Evolutionary conservation across 352 stramenopile species (phyloP), one percentile per base, ranked within the genome.

Genomic region (Globisporangium parvum): DNA sequence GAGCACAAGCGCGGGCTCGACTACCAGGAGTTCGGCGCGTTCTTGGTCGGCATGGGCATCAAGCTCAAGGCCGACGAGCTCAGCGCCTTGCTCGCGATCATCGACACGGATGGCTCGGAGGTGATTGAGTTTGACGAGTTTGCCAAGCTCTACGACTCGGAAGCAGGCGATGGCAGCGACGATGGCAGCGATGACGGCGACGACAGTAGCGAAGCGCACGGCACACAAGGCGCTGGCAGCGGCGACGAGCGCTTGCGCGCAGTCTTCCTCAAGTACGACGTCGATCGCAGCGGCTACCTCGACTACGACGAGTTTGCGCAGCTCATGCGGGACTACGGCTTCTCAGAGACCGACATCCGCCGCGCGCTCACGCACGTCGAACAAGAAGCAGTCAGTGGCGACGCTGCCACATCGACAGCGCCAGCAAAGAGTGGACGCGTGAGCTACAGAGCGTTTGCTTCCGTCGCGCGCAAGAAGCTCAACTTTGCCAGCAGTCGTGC

Each of bases 1-100:
- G 71, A 87, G 12, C 66, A 62, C n/a, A 85, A 51, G 40, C 61
- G 69, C 10, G 59, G 65, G 33, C 68, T 89, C 0, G 75, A 87
- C 50, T 75, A 80, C 42, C 68, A 82, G 31, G 79, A 89, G 50
- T 89, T 89, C 47, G 62, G 66, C 1, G 75, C 74, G 10, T 69
- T 89, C 11, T 57, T 89, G 0, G 55, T 82, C 53, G 61, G 73
- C 5, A 56, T 89, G 5, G 79, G 79, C 4, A 63, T 89, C 24
- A 86, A 85, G 39, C 40, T 89, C 18, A 73, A 72, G 57, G 40
- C 63, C 3, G 47, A 68, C 5, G 73, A 87, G 21, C 40, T 89
- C 2, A 60, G 54, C 14, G 42, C 58, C 2, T 45, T 89, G 17
- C 40, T 89, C 21, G 39, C 60, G 3, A 51, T 70, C 9, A 57